Base-by-base conservation (phyloP, 2,329 filamentous ascomycete species). In the Phialophora macrospora region DNA sequence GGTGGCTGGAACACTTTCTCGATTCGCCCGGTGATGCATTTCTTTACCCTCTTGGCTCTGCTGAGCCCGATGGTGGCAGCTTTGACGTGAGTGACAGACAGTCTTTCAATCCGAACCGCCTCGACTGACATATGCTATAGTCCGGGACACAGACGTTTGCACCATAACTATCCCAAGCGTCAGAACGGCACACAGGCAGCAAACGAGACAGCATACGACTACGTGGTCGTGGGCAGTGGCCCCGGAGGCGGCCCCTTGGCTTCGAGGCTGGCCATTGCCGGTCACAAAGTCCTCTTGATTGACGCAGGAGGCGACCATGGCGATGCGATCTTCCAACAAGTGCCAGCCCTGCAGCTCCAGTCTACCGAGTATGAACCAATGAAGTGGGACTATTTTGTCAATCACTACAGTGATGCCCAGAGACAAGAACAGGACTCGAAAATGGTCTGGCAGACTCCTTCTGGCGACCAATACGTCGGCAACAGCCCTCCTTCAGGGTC, bases 401-500 rank as follows among this genome's bases (percentile, higher is more conserved):
- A 72, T n/a, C 76, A 78, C 68, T 76, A 77, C 57, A 64, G 61
- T 41, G 72, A 79, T 62, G 72, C 74, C 8, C 64, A 72, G n/a
- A 67, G 70, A 12, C 72, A 76, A 61, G 69, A 67, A 12, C 67
- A 71, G 26, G 74, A 77, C 67, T 75, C 75, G 54, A 77, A 80
- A 61, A 75, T 79, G 54, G 78, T 80, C 9, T 78, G 72, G 73
- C 76, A 70, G 75, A 81, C 74, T 0, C 77, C 81, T 0, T 75
- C 82, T 55, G 85, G 84, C 14, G 73, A 75, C 1, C 75, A 81
- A 32, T 87, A 87, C 71, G 83, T 81, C 17, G 86, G 86, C 14
- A 74, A 81, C 6, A 77, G 80, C 63, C 85, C 84, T 1, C 86
- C 86, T 0, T 75, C 76, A 5, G 84, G 82, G 12, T 83, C 85